Evolutionary conservation across 1,139 yeast species (phyloP), one percentile per base, ranked within the genome.

Genomic region (Lodderomyces jiufengensis): DNA sequence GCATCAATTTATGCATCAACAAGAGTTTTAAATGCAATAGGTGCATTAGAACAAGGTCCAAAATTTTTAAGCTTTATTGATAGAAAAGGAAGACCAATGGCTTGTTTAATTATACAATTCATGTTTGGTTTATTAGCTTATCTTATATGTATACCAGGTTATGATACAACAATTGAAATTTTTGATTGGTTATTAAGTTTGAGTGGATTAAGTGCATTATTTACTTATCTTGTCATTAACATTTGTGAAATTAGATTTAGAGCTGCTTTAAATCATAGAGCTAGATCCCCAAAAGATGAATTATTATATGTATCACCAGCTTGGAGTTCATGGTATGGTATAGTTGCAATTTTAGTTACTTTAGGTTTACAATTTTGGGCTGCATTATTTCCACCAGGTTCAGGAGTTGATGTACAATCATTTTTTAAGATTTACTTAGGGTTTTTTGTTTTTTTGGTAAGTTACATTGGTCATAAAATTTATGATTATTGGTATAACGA

Each of bases 321-420:
- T 13, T 48, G 48, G 40, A 63, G 62, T 6, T 62, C 69, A 2
- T 62, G 54, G 45, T 59, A 61, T 34, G 67, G 65, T 4, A 44
- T 56, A 26, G 47, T 63, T 20, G 43, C 56, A 10, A 44, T 61
- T 27, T 36, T 54, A 25, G 46, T 55, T n/a, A 45, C 56, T 16
- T 50, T 64, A 40, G 58, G 52, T 7, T 44, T 61, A 18, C 69
- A 63, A 44, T 64, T 65, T 46, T 65, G 69, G 69, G 63, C 66
- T 8, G 66, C 70, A 5, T 55, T 65, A 38, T 63, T 51, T 48
- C 70, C 71, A 6, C 57, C 61, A 10, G 65, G 62, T 5, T 43
- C 42, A 24, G 34, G 41, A 7, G 57, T 61, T 5, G 59, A 59
- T 38, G 61, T 57, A 9, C 44, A 41, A 14, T 50, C 46, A 12